Conservation (phyloP, 2,329 filamentous ascomycete species). For the Hortaea sp. region DNA sequence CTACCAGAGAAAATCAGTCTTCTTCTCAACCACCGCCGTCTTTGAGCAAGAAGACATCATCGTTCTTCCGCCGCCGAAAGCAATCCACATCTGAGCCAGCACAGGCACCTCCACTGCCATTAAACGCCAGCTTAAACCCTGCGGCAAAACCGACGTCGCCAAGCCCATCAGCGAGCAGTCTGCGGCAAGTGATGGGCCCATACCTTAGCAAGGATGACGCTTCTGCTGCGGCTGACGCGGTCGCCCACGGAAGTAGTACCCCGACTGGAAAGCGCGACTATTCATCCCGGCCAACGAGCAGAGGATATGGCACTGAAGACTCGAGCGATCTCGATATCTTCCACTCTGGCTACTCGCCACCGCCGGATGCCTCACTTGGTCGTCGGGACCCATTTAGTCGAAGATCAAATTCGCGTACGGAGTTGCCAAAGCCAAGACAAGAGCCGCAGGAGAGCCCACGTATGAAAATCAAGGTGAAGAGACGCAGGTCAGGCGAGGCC, state of each 20-base stretch:
- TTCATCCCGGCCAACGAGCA: conserved; percentile 20
- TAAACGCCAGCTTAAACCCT: conserved; percentile 27
- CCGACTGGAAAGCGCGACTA: conserved; percentile 4
- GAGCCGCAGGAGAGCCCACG: conserved; percentile 25
- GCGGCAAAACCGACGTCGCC: conserved; percentile 39
- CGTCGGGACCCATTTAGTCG: conserved; percentile 14
- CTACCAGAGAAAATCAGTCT: conserved; percentile 3
- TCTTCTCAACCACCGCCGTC: conserved; percentile 11
- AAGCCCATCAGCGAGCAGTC: conserved; percentile 58
- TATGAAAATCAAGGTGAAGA: conserved; percentile 32
- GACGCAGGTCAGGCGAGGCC: conserved; percentile 13
- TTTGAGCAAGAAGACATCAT: conserved; percentile 83
- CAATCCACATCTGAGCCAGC: conserved; percentile 39
- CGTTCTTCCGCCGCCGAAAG: conserved; percentile 89
- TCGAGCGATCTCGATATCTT: conserved; percentile 48
- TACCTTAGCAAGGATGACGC: conserved; percentile 46
- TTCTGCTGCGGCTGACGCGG: conserved; percentile 10
- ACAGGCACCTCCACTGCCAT: conserved; percentile 48
- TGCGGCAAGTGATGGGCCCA: conserved; percentile 78
- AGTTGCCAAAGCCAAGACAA: conserved; percentile 20
- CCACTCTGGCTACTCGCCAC: conserved; percentile 65
- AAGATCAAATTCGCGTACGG: conserved; percentile 38
- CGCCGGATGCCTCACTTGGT: conserved; percentile 60
- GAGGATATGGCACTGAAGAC: conserved; percentile 16
- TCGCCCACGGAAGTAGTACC: conserved; percentile 1